Conservation (phyloP, 352 stramenopile species). For the Pythium brassicae region DNA sequence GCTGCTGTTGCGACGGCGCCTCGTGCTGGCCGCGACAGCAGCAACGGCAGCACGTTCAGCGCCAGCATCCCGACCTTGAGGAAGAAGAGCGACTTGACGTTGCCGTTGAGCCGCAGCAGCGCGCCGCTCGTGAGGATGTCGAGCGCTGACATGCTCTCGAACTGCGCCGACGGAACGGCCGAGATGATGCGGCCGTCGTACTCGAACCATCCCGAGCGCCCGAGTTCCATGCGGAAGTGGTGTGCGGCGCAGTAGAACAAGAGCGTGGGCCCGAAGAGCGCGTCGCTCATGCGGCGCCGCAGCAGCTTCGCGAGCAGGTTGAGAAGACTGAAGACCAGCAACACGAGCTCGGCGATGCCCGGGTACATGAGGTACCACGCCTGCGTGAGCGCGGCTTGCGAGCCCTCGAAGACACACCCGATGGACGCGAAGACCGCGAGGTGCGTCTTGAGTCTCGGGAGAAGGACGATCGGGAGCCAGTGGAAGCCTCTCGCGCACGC, state of each 20-base stretch:
- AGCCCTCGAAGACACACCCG: constrained; percentile 29
- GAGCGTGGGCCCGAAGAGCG: constrained; percentile 34
- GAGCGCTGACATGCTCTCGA: neutral
- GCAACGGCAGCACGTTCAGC: constrained; percentile 6
- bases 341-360: constrained; percentile 26
- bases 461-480: constrained; percentile 13
- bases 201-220: constrained; percentile 9
- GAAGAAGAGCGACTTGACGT: constrained; percentile 10
- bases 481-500: constrained; percentile 12
- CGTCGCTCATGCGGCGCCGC: constrained; percentile 27
- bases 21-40: neutral
- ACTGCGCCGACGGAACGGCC: neutral
- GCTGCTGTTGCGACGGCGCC: too few relatives aligned
- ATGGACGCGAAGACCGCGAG: constrained; percentile 19
- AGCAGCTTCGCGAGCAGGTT: constrained; percentile 37
- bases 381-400: constrained; percentile 34
- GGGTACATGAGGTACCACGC: constrained; percentile 50
- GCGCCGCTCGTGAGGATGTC: constrained; percentile 1
- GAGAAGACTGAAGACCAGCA: constrained; percentile 40
- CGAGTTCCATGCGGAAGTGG: constrained; percentile 16
- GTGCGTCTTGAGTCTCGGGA: constrained; percentile 17
- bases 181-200: constrained; percentile 10
- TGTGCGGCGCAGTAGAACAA: constrained; percentile 25
- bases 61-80: constrained; percentile 2
- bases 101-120: constrained; percentile 7